phyloP scores from a whole-genome alignment of 2,329 filamentous ascomycete species.

The Exophiala sideris region DNA sequence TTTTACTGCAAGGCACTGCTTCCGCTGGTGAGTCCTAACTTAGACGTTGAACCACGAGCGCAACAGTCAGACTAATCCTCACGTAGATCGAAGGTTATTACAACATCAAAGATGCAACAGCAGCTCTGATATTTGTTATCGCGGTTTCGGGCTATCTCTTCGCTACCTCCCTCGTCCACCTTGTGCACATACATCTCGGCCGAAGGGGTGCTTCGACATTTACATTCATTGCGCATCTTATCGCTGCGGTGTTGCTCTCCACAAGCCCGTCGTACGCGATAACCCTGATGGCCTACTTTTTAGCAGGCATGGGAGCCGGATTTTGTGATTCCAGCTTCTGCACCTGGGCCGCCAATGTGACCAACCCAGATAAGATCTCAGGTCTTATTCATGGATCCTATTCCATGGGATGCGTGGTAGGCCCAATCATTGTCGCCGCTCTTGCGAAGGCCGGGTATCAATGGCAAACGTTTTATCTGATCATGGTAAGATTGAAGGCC shows the following conservation, averaged over 20 bases:
- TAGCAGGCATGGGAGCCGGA: conserved; percentile 39
- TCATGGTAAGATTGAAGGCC: conserved; percentile 34
- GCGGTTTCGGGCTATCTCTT: conserved; percentile 44
- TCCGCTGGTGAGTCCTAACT: background rate
- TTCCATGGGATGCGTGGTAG: conserved; percentile 38
- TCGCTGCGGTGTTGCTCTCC: conserved; percentile 32
- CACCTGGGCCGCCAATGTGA: conserved; percentile 43
- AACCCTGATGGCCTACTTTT: conserved; percentile 33
- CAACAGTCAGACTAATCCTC: background rate
- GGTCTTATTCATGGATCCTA: conserved; percentile 43
- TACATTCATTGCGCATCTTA: conserved; percentile 39
- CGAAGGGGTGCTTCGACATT: conserved; percentile 43
- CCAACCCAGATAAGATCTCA: conserved; percentile 39
- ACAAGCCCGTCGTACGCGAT: conserved; percentile 33
- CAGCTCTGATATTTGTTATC: conserved; percentile 46
- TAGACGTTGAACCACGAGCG: background rate
- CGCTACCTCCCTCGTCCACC: conserved; percentile 40
- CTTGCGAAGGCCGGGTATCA: conserved; percentile 27
- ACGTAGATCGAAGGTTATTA: conserved; percentile 38
- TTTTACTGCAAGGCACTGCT: background rate
- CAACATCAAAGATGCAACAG: conserved; percentile 40
- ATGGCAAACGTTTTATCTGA: conserved; percentile 42
- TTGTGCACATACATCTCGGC: conserved; percentile 40
- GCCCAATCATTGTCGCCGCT: conserved; percentile 37
- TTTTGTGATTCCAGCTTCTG: conserved; percentile 46